These are phyloP conservation scores for Hyaloperonospora arabidopsidis DNA, from an alignment of 352 stramenopile genomes.

Conservation along the genomic window DNA sequence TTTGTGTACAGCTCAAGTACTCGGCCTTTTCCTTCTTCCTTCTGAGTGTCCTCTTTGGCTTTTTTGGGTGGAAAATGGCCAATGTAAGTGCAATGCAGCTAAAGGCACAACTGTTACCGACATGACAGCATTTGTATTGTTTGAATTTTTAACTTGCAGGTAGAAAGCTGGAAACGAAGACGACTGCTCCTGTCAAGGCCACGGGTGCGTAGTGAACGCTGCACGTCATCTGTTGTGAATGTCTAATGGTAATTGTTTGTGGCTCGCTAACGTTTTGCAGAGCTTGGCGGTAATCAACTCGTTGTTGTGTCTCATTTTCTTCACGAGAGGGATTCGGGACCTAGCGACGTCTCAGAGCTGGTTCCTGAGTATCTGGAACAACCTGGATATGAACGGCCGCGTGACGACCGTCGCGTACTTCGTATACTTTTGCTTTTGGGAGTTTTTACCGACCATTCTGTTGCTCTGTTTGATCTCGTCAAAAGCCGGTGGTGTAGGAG, in stretches of 20 bases:
- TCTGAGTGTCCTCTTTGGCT: constrained; percentile 70
- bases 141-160: constrained; percentile 6
- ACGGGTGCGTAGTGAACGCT: constrained; percentile 30
- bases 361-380: constrained; percentile 82
- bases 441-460: constrained; percentile 75
- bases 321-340: constrained; percentile 66
- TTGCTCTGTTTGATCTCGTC: constrained; percentile 76
- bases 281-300: constrained; percentile 75
- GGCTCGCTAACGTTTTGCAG: constrained; percentile 22
- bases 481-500: constrained; percentile 70
- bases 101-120: neutral
- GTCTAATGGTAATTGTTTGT: constrained; percentile 7
- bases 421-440: constrained; percentile 84
- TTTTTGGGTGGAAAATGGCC: constrained; percentile 84
- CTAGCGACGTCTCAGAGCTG: constrained; percentile 78
- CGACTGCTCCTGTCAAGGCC: constrained; percentile 69
- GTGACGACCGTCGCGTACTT: constrained; percentile 76
- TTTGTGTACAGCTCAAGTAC: constrained; percentile 77
- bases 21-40: constrained; percentile 75
- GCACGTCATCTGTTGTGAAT: neutral
- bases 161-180: constrained; percentile 70
- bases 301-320: constrained; percentile 76
- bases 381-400: constrained; percentile 77
- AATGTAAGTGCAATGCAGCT: constrained; percentile 34
- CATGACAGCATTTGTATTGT: neutral